phyloP scores from a whole-genome alignment of 257 asterid species.

The Solanum verrucosum region DNA sequence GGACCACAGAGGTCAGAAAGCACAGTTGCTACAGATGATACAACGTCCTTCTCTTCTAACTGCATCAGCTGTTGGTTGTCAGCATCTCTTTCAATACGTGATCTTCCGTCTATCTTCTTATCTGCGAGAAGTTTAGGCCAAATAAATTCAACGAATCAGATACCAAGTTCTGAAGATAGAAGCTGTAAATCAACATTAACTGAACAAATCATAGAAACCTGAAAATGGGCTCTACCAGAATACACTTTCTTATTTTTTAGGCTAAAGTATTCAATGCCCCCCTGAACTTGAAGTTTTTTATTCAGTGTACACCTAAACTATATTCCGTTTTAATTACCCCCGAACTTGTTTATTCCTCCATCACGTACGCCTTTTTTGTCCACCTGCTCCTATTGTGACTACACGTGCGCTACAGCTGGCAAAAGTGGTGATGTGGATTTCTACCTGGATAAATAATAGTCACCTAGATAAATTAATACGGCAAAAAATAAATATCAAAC shows the following conservation, averaged over 20 bases:
- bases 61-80: conserved; percentile 80
- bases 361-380: too few relatives aligned
- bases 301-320: too few relatives aligned
- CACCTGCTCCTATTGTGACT: too few relatives aligned
- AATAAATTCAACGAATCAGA: conserved; percentile 1
- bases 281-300: too few relatives aligned
- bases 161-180: background rate
- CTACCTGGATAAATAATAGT: too few relatives aligned
- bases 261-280: too few relatives aligned
- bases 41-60: conserved; percentile 87
- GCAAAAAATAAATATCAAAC: too few relatives aligned
- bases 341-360: too few relatives aligned
- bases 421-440: too few relatives aligned
- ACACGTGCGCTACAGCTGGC: too few relatives aligned
- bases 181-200: background rate
- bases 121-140: conserved; percentile 37
- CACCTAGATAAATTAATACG: too few relatives aligned
- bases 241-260: background rate
- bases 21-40: conserved; percentile 83
- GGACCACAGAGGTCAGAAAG: conserved; percentile 93
- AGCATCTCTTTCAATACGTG: conserved; percentile 64
- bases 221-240: background rate
- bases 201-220: background rate
- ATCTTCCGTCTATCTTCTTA: conserved; percentile 66
- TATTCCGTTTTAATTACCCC: too few relatives aligned